phyloP scores from a whole-genome alignment of 2,329 filamentous ascomycete species.

The Pleomassaria siparia region DNA sequence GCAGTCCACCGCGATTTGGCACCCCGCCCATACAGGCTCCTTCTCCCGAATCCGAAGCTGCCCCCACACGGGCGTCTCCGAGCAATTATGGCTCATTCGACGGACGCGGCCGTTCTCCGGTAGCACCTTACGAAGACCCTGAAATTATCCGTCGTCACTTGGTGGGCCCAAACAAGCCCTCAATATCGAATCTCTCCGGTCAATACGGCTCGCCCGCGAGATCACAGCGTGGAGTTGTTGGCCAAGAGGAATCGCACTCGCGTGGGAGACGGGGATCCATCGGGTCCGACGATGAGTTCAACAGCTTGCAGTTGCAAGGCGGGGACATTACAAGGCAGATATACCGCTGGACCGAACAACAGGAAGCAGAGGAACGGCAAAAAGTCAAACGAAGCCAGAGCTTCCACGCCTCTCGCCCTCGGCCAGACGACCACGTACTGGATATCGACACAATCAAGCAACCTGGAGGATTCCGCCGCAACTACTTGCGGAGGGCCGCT shows the following conservation, averaged over 20 bases:
- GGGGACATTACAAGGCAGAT: conserved; percentile 94
- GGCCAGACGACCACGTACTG: conserved; percentile 76
- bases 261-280: conserved; percentile 48
- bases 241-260: conserved; percentile 28
- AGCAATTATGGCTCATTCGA: conserved; percentile 88
- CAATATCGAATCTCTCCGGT: conserved; percentile 36
- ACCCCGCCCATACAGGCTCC: conserved; percentile 55
- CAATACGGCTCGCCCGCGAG: conserved; percentile 42
- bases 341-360: conserved; percentile 94
- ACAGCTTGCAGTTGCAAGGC: conserved; percentile 87
- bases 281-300: conserved; percentile 72
- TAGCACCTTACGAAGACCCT: conserved; percentile 77
- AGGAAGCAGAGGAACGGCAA: conserved; percentile 65
- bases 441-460: conserved; percentile 91
- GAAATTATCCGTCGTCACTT: conserved; percentile 89
- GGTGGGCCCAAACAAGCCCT: conserved; percentile 64
- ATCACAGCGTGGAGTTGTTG: conserved; percentile 27
- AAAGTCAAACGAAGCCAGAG: conserved; percentile 81
- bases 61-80: conserved; percentile 57
- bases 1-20: conserved; percentile 66
- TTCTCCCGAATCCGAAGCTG: conserved; percentile 55
- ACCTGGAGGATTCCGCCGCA: conserved; percentile 88
- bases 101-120: conserved; percentile 56
- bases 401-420: conserved; percentile 75
- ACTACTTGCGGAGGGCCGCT: conserved; percentile 79